phyloP scores from a whole-genome alignment of 257 asterid species.

The Coffea eugenioides region DNA sequence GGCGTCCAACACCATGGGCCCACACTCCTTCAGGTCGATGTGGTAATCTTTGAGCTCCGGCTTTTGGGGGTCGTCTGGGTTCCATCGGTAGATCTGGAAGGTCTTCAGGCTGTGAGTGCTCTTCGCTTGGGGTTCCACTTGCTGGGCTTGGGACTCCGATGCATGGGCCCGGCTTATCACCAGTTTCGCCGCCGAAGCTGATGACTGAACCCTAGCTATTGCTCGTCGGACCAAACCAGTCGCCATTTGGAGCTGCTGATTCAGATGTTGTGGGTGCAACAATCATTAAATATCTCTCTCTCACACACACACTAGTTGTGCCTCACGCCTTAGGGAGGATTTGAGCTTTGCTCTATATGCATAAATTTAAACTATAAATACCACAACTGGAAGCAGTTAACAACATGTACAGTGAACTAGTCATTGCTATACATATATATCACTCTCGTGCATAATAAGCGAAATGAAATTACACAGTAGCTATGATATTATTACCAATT shows the following conservation, averaged over 20 bases:
- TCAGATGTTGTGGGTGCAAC: neutral
- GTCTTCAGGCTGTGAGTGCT: conserved; percentile 38
- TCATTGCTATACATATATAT: no score
- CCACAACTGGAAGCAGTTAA: no score
- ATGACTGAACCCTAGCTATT: conserved; percentile 45
- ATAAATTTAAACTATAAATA: no score
- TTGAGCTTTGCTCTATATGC: no score
- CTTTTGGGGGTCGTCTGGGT: conserved; percentile 66
- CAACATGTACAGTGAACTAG: no score
- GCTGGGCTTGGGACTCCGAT: conserved; percentile 58
- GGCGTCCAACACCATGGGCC: conserved; percentile 93
- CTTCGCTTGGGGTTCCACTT: conserved; percentile 39
- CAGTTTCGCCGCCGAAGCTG: conserved; percentile 48
- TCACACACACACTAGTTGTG: no score
- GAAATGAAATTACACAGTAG: no score
- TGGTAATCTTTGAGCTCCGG: conserved; percentile 67
- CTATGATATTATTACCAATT: no score
- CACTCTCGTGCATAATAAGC: no score
- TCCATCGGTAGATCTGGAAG: conserved; percentile 98
- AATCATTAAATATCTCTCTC: no score
- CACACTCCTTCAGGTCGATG: conserved; percentile 81
- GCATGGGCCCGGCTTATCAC: conserved; percentile 43
- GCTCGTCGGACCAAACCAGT: conserved; percentile 76
- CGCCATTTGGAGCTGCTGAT: conserved; percentile 55
- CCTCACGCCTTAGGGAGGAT: no score